A percentile compares a stretch with the other conserved stretches of the same genome.
phyloP scores from a whole-genome alignment of 2,329 filamentous ascomycete genomes.

The Cryphonectria radicalis region DNA sequence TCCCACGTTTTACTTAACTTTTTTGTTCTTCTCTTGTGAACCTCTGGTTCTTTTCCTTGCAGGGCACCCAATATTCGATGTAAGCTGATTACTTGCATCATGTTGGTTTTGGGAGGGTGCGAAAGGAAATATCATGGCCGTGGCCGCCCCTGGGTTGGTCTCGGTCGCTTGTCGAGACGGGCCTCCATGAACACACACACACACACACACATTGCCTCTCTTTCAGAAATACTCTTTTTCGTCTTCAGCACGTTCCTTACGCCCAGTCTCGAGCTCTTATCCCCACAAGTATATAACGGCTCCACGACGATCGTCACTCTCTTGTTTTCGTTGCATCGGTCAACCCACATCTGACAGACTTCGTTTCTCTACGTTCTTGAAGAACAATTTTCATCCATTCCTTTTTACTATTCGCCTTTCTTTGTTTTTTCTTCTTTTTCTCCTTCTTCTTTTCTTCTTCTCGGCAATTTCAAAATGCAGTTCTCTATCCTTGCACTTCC shows the following conservation, averaged over 20 bases:
- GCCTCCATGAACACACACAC: background rate
- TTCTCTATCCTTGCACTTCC: slow-evolving; percentile 17
- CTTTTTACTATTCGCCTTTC: background rate
- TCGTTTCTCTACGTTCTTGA: slow-evolving; percentile 12
- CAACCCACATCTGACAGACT: slow-evolving; percentile 4
- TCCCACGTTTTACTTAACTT: background rate
- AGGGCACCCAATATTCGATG: background rate
- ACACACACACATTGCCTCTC: background rate
- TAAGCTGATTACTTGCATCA: slow-evolving; percentile 1
- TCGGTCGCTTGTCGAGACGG: background rate
- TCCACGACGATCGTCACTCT: background rate
- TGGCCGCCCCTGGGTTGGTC: background rate
- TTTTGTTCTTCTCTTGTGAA: too few species aligned
- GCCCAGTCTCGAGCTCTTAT: background rate
- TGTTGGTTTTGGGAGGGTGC: background rate
- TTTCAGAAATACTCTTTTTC: slow-evolving; percentile 1
- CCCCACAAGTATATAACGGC: background rate
- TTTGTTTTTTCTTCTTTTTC: background rate
- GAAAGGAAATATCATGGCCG: background rate
- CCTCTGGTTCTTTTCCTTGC: too few species aligned
- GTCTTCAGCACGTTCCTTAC: background rate
- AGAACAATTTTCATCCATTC: slow-evolving; percentile 2
- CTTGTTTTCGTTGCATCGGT: background rate
- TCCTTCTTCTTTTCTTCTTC: background rate
- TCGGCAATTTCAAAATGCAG: background rate